Conservation (phyloP, 257 asterid genomes). For the Thymus mandschuricus region DNA sequence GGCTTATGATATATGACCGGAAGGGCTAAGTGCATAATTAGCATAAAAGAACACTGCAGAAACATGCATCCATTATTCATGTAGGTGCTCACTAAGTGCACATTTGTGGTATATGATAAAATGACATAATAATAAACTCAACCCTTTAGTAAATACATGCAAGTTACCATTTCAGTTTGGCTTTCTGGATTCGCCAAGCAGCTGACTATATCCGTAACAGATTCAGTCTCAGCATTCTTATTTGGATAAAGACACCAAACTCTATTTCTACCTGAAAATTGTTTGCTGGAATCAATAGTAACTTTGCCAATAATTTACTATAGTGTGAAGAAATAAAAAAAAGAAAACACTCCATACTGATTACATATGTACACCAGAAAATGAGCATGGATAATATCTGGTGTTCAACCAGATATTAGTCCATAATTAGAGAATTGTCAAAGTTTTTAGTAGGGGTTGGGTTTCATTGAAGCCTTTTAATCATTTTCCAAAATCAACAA, state of each 20-base stretch:
- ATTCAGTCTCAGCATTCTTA: constrained; percentile 63
- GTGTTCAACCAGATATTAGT: not conserved
- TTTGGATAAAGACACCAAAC: constrained; percentile 94
- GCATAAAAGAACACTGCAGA: not conserved
- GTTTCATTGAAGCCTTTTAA: not conserved
- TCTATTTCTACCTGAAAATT: constrained; percentile 69
- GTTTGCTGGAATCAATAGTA: constrained; percentile 30
- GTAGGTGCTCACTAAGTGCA: not conserved
- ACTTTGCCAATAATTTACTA: constrained; percentile 7
- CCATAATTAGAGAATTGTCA: not conserved
- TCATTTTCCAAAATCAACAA: not conserved
- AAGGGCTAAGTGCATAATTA: constrained; percentile 2
- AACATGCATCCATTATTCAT: not conserved
- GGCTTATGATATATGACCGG: constrained; percentile 14
- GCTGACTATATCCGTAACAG: constrained; percentile 59
- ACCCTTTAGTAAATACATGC: constrained; percentile 17
- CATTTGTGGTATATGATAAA: too few species aligned
- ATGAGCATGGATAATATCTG: not conserved
- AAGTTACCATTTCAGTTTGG: constrained; percentile 41
- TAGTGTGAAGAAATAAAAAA: not conserved
- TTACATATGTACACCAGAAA: not conserved
- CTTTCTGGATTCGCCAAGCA: constrained; percentile 38
- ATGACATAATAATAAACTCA: constrained; percentile 3
- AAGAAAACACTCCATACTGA: not conserved
- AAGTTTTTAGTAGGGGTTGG: not conserved